Evolutionary conservation across 1,139 yeast genomes (phyloP).

Genomic region (Protomyces macrosporus): DNA sequence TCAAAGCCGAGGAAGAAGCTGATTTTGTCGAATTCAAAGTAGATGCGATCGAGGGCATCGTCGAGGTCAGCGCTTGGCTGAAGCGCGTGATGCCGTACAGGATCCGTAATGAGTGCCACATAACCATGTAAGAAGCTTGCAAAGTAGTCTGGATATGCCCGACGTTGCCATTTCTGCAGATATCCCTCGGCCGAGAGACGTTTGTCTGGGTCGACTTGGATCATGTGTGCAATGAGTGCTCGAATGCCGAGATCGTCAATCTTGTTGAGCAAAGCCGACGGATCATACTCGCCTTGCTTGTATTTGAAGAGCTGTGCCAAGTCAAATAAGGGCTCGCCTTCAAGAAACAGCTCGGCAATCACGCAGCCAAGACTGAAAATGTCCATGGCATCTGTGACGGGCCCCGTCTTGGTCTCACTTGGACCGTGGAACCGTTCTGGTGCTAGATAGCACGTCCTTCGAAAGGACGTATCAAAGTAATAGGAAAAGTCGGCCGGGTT

Average conservation of each 20-base stretch:
- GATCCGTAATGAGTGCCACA: constrained; percentile 47
- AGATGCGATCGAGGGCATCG: constrained; percentile 53
- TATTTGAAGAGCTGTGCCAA: constrained; percentile 82
- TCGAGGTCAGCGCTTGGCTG: constrained; percentile 48
- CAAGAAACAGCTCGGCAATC: constrained; percentile 79
- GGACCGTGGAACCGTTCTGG: constrained; percentile 73
- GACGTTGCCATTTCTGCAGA: constrained; percentile 46
- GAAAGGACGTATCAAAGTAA: constrained; percentile 81
- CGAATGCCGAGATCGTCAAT: constrained; percentile 51
- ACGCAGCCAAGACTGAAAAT: constrained; percentile 56
- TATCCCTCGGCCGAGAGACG: constrained; percentile 56
- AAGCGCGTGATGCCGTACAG: constrained; percentile 34
- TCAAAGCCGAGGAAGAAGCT: constrained; percentile 32
- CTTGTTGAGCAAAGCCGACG: constrained; percentile 42
- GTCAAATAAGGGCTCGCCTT: constrained; percentile 81
- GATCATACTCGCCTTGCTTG: constrained; percentile 55
- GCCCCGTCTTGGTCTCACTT: constrained; percentile 35
- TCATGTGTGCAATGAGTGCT: constrained; percentile 55
- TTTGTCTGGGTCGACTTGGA: constrained; percentile 54
- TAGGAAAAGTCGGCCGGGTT: constrained; percentile 93
- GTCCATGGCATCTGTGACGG: constrained; percentile 69
- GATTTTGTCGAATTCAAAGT: constrained; percentile 42
- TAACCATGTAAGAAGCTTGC: constrained; percentile 66
- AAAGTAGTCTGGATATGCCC: constrained; percentile 66
- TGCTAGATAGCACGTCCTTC: constrained; percentile 85